Base-by-base conservation (phyloP, 2,329 filamentous ascomycete genomes). In the Zymoseptoria pseudotritici region DNA sequence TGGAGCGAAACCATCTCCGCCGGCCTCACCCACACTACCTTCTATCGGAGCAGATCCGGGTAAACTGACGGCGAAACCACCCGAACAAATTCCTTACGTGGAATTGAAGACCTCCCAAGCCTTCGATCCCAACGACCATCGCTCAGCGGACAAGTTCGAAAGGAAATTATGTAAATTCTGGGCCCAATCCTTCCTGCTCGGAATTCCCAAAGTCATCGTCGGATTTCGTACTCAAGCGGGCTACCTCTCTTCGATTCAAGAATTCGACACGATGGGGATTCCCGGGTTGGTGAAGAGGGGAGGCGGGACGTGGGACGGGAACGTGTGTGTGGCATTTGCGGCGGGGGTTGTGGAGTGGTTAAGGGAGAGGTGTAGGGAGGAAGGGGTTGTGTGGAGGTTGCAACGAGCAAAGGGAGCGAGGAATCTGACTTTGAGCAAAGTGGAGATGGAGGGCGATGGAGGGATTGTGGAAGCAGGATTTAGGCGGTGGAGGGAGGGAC, bases 101-200 rank as follows among this genome's bases (percentile, higher is more conserved):
- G 94, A 99, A 75, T 82, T 99, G 60, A 99, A 99, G 73, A 99
- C 94, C 0, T 85, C 86, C n/a, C 68, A 70, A 5, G 65, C 63
- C 20, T 67, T 66, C 21, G 63, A 67, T 21, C 60, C 63, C 24
- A 80, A 80, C 56, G 83, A 83, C 61, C 81, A 86, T 1, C 82
- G 84, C 53, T 89, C 94, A 69, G 80, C 85, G 70, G 75, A 87
- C 20, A 88, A 86, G 63, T 96, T 93, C 72, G 90, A 97, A 75
- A 84, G 89, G 54, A 97, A 97, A 73, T 82, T 97, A 75, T 68
- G 72, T 29, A 95, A 95, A 70, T 96, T 93, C 76, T 99, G 94
- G 94, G 90, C 93, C 13, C 94, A 97, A 74, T 96, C 90, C 0
- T 99, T 96, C 71, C 80, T 99, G 2, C 86, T 99, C 1, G 93